These are phyloP conservation scores for Phytophthora sojae DNA, from an alignment of 352 stramenopile species.

Conservation along the genomic window DNA sequence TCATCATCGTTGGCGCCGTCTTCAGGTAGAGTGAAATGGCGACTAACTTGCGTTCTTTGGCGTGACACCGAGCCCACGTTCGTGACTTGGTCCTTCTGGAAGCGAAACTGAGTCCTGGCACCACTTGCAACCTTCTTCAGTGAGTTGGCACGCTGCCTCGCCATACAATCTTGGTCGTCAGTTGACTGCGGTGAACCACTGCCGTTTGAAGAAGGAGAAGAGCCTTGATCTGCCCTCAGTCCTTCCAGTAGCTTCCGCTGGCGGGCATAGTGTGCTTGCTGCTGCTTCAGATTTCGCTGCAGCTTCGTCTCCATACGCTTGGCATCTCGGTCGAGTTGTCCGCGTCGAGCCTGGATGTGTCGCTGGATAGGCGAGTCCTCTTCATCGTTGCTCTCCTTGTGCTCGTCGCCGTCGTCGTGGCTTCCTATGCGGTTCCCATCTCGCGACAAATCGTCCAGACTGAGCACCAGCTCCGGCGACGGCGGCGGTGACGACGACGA, in stretches of 20 bases:
- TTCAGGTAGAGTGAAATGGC: background rate
- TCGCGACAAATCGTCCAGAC: slow-evolving; percentile 56
- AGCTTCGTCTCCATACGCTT: slow-evolving; percentile 58
- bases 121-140: slow-evolving; percentile 5
- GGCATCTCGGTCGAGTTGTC: slow-evolving; percentile 30
- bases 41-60: slow-evolving; percentile 7
- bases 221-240: slow-evolving; percentile 38
- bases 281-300: slow-evolving; percentile 61
- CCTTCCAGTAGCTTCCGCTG: slow-evolving; percentile 69
- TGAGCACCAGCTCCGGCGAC: slow-evolving; percentile 41
- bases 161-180: slow-evolving; percentile 2
- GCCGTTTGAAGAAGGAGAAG: slow-evolving; percentile 22
- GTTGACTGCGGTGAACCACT: slow-evolving; percentile 11
- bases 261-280: slow-evolving; percentile 68
- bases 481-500: slow-evolving; percentile 5
- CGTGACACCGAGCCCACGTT: slow-evolving; percentile 4
- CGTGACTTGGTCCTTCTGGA: slow-evolving; percentile 7
- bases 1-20: slow-evolving; percentile 21
- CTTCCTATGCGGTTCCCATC: slow-evolving; percentile 15
- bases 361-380: slow-evolving; percentile 7
- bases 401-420: slow-evolving; percentile 12
- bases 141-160: background rate
- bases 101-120: slow-evolving; percentile 8
- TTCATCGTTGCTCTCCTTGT: slow-evolving; percentile 17
- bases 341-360: slow-evolving; percentile 5